Evolutionary conservation across 73 alveolate genomes (phyloP).

Genomic region (Paramecium tetraurelia): DNA sequence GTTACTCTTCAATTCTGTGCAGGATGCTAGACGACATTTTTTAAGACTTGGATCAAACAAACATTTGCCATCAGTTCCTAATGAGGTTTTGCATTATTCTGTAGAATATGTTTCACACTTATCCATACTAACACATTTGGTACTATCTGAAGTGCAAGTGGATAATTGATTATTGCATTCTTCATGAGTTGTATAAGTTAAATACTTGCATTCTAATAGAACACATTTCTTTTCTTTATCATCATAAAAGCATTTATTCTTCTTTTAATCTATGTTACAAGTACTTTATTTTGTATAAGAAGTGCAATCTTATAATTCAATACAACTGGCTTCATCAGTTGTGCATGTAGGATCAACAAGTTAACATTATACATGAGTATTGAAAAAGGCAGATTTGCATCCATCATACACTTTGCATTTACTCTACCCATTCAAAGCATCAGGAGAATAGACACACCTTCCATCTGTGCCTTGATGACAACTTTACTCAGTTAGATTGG

Average conservation of each 20-base stretch:
- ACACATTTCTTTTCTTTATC: background rate
- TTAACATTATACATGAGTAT: background rate
- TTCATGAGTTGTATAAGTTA: background rate
- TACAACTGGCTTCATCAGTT: background rate
- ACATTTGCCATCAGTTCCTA: constrained; percentile 22
- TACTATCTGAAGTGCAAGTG: background rate
- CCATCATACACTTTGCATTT: background rate
- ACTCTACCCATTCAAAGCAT: background rate
- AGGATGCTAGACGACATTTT: background rate
- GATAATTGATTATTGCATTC: background rate
- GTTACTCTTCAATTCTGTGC: background rate
- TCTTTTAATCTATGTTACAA: background rate
- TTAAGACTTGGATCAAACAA: background rate
- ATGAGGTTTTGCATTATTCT: background rate
- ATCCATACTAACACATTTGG: background rate
- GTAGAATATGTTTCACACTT: background rate
- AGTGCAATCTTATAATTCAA: background rate
- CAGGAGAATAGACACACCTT: background rate
- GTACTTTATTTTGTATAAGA: background rate
- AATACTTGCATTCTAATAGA: background rate
- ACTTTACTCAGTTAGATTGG: background rate
- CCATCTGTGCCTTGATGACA: constrained; percentile 33
- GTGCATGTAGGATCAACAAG: background rate
- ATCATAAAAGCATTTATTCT: background rate
- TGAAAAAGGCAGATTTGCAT: background rate